Base-by-base conservation (phyloP, 257 asterid species). In the Prunella vulgaris region DNA sequence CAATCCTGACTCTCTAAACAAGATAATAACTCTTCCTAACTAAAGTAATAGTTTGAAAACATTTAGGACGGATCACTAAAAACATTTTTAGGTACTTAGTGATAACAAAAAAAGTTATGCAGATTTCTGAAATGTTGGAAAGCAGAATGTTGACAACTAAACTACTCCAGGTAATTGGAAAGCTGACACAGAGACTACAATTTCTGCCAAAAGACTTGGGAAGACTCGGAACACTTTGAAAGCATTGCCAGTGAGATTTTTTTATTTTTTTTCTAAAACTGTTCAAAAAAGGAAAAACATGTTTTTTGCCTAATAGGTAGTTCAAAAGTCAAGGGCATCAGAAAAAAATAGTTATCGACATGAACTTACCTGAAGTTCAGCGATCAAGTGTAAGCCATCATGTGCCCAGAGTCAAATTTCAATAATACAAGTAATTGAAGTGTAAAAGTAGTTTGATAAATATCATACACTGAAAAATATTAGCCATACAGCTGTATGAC, bases 321-420 rank as follows among this genome's bases (percentile, higher is more conserved):
- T 66, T 62, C 81, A 83, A 72, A 79, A 74, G 77, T 58, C 71
- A 48, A 64, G 86, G 86, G 93, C 97, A 93, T 88, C 96, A 88
- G 92, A 76, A 71, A 33, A 72, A 65, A 18, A 32, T 74, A 76
- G 8, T 83, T 77, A 67, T 88, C 93, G 42, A 88, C 95, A 86
- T 74, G 68, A 80, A 90, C 97, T 85, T 87, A 85, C 92, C 94
- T 85, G 92, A 78, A 84, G 93, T 90, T 93, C 97, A 74, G 93
- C 37, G 92, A 90, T 90, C 96, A 93, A 90, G 98, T 93, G 95
- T 85, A 88, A 80, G 84, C 74, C 97, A 89, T 92, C 96, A 89
- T 75, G 51, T 92, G 92, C 88, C 88, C 80, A 69, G 70, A 77
- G 78, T 83, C 71, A 74, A 69, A 66, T 53, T 58, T 38, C 5